Evolutionary conservation across 768 basidiomycete species (phyloP), one percentile per base, ranked within the genome.

Genomic region (Suillus luteus): DNA sequence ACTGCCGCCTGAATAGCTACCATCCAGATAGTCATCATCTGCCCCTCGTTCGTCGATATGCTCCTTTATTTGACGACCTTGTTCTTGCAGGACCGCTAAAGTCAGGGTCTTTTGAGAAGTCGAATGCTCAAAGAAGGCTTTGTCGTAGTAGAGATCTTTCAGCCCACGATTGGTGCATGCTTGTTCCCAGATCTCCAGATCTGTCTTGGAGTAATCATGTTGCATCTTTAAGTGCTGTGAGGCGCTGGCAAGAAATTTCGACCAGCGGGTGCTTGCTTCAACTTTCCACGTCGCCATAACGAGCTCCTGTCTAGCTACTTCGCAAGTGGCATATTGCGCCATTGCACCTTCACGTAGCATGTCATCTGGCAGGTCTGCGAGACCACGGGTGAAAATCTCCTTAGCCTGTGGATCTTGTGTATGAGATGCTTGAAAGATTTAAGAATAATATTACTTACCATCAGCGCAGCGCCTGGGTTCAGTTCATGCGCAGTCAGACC

Each of bases 281-380:
- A 62, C 35, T 27, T 38, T 19, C 61, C 61, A 62, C 11, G 61
- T 62, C 7, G 22, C 61, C 17, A 7, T 37, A 17, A 24, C 11
- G 14, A 62, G 19, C 0, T 54, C 31, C 12, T 62, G 51, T 35
- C 48, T 44, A 62, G 44, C 51, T 15, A 19, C 11, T 35, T 62
- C 61, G 7, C 38, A 44, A 48, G 27, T 52, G 17, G 61, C 51
- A 57, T 62, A 62, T 12, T 62, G 44, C 11, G 44, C 48, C 44
- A 35, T 48, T 31, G 51, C 61, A 9, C 44, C 61, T 35, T 48
- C 31, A 19, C 7, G 14, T 12, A 62, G 35, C 44, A 62, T 51
- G 35, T 62, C 48, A 51, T 62, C 51, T 41, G 61, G 51, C 33
- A 62, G 12, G 37, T 49, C 51, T 22, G 12, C 8, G 5, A 62